Conservation (phyloP, 2,329 filamentous ascomycete genomes). For the Calonectria ilicicola region DNA sequence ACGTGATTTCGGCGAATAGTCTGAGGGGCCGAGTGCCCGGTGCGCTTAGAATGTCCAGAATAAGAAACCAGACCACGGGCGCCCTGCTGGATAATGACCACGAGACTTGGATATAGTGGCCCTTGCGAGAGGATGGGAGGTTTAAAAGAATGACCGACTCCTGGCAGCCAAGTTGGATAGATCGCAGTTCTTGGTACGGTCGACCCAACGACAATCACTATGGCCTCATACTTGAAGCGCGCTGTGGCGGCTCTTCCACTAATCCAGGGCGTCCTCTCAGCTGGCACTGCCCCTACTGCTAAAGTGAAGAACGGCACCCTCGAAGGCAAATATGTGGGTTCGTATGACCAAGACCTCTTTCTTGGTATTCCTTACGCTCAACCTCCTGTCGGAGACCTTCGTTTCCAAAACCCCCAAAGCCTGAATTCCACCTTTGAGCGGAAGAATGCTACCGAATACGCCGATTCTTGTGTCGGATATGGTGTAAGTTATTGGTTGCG, state of each 20-base stretch:
- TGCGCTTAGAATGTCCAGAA: conserved; percentile 10
- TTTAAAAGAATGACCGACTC: conserved; percentile 1
- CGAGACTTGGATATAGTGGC: neutral
- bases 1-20: neutral
- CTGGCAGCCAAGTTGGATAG: neutral
- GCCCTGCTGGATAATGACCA: neutral
- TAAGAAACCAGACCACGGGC: neutral
- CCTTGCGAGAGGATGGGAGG: neutral
- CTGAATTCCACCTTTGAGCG: conserved; percentile 22
- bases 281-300: conserved; percentile 12
- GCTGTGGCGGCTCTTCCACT: conserved; percentile 5
- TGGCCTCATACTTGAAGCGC: conserved; percentile 9
- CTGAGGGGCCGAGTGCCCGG: neutral
- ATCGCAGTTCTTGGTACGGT: neutral
- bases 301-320: conserved; percentile 37
- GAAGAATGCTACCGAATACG: conserved; percentile 36
- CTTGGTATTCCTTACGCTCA: conserved; percentile 38
- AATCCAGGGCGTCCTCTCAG: neutral
- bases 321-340: conserved; percentile 35
- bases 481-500: conserved; percentile 20
- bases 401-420: conserved; percentile 14
- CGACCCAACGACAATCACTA: neutral
- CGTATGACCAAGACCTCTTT: conserved; percentile 36
- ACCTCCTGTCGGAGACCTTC: conserved; percentile 6
- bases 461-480: conserved; percentile 40